A percentile compares a stretch with the other conserved stretches of the same genome.
Evolutionary conservation across 208 protist genomes (phyloP).

Genomic region (Angomonas deanei): DNA sequence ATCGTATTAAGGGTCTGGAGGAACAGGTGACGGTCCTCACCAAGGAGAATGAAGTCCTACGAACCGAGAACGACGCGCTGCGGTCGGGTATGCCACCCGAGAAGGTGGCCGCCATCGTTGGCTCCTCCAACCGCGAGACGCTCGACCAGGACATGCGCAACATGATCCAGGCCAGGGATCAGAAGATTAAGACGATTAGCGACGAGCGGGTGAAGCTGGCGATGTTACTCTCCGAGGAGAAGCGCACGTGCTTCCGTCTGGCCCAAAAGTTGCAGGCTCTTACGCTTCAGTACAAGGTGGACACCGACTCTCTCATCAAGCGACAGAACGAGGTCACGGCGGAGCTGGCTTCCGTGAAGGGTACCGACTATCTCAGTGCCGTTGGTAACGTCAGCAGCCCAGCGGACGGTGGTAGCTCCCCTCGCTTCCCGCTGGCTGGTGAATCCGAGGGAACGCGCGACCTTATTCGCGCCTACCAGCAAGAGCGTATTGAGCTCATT

Average conservation of each 20-base stretch:
- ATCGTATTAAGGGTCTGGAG: conserved; percentile 51
- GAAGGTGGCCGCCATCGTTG: conserved; percentile 15
- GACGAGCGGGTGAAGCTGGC: conserved; percentile 70
- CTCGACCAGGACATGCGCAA: conserved; percentile 46
- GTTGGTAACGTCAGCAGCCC: conserved; percentile 9
- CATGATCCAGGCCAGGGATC: conserved; percentile 39
- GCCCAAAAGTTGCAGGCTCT: conserved; percentile 61
- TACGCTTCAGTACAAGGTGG: conserved; percentile 49
- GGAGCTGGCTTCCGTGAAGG: conserved; percentile 55
- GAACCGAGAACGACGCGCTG: conserved; percentile 39
- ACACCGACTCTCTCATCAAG: conserved; percentile 23
- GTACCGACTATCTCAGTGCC: conserved; percentile 75
- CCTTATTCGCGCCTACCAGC: conserved; percentile 36
- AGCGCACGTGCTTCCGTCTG: conserved; percentile 57
- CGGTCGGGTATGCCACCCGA: conserved; percentile 27
- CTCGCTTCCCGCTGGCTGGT: not conserved
- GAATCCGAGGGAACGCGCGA: conserved; percentile 26
- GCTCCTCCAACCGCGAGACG: conserved; percentile 1
- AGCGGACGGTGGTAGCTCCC: conserved; percentile 7
- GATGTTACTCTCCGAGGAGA: conserved; percentile 52
- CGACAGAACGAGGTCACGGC: conserved; percentile 47
- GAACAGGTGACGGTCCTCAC: conserved; percentile 57
- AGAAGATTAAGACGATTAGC: conserved; percentile 34
- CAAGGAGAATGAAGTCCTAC: conserved; percentile 60
- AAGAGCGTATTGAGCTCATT: conserved; percentile 58